phyloP scores from a whole-genome alignment of 257 asterid species.

The Scutellaria baicalensis region DNA sequence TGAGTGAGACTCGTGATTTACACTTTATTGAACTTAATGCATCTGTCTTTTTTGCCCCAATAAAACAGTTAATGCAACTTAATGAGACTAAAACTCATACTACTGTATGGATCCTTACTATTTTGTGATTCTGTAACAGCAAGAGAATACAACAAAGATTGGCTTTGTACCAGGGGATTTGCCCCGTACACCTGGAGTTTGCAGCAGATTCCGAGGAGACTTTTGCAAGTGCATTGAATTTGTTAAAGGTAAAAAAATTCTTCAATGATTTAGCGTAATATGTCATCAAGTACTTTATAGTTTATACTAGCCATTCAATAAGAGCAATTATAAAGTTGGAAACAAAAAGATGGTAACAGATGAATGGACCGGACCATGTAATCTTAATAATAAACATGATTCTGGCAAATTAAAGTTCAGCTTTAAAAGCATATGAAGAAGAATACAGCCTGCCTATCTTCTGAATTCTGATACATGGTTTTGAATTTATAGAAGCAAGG shows the following conservation, averaged over 20 bases:
- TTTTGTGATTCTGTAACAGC: constrained; percentile 37
- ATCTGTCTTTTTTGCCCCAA: background rate
- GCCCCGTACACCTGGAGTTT: constrained; percentile 87
- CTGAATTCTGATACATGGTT: background rate
- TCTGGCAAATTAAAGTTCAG: background rate
- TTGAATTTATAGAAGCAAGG: constrained; percentile 52
- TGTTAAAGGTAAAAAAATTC: constrained; percentile 47
- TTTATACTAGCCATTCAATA: background rate
- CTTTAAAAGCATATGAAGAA: background rate
- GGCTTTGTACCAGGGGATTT: constrained; percentile 92
- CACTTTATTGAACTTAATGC: background rate
- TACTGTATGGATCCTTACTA: background rate
- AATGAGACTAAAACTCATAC: background rate
- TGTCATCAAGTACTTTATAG: background rate
- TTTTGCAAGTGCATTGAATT: constrained; percentile 57
- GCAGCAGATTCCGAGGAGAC: constrained; percentile 78
- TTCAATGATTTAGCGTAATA: background rate
- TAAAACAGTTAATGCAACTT: background rate
- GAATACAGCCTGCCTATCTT: background rate
- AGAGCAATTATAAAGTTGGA: background rate
- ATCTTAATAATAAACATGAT: background rate
- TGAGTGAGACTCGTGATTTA: constrained; percentile 51
- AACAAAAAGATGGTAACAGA: background rate
- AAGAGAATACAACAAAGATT: constrained; percentile 86
- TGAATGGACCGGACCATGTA: background rate